These are phyloP conservation scores for Phaeophleospora eucalypticola DNA, from an alignment of 2,329 filamentous ascomycete species.

Conservation along the genomic window DNA sequence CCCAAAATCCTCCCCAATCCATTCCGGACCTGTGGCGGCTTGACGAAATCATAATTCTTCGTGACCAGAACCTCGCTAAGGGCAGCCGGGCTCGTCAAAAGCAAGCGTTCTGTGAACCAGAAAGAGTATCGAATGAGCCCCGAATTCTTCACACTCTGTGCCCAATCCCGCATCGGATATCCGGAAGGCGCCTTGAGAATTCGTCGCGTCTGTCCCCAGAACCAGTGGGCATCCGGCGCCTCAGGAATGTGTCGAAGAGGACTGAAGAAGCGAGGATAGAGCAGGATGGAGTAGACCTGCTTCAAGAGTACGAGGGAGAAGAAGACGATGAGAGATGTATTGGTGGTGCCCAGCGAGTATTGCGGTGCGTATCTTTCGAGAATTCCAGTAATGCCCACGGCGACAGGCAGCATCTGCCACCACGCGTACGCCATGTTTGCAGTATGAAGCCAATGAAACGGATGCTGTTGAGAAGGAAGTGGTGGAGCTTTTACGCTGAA, in stretches of 20 bases:
- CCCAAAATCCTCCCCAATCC: constrained; percentile 63
- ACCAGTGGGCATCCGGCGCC: constrained; percentile 43
- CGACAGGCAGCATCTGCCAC: neutral
- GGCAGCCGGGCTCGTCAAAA: constrained; percentile 45
- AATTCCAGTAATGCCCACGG: neutral
- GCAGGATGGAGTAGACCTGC: constrained; percentile 41
- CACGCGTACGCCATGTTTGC: neutral
- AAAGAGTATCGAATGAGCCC: constrained; percentile 52
- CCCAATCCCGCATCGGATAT: constrained; percentile 48
- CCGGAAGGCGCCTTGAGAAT: constrained; percentile 43
- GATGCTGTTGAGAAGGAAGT: neutral
- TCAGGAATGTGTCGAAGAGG: constrained; percentile 56
- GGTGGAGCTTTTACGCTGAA: constrained; percentile 23
- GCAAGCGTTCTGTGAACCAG: constrained; percentile 42
- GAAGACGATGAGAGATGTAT: constrained; percentile 42
- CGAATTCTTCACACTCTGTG: constrained; percentile 51
- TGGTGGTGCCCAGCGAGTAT: constrained; percentile 30
- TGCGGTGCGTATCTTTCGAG: constrained; percentile 3
- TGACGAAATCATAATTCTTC: constrained; percentile 50
- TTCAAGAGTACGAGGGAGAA: constrained; percentile 34
- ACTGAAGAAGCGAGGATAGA: constrained; percentile 58
- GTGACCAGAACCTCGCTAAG: constrained; percentile 48
- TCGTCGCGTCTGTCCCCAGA: constrained; percentile 41
- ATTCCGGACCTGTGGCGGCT: constrained; percentile 44
- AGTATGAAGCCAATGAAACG: neutral